phyloP scores from a whole-genome alignment of 208 protist species.

The Acanthamoeba triangularis region DNA sequence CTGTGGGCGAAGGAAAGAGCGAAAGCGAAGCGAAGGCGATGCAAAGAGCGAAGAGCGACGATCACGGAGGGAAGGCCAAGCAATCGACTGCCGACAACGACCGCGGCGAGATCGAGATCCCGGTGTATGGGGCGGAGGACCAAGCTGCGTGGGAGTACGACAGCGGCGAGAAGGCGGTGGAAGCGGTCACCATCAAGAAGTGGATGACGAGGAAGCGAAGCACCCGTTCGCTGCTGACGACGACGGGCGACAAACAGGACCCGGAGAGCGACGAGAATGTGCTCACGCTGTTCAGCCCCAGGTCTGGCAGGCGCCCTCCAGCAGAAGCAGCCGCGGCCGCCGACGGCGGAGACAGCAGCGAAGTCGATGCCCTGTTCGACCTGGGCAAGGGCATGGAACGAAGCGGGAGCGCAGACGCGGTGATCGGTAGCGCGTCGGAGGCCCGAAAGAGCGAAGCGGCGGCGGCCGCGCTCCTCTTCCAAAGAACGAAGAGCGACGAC shows the following conservation, averaged over 20 bases:
- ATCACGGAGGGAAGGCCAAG: neutral
- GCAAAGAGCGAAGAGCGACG: neutral
- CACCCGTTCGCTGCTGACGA: neutral
- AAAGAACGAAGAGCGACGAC: slow-evolving; percentile 15
- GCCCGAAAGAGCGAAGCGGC: neutral
- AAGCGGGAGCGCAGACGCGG: neutral
- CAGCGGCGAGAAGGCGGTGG: neutral
- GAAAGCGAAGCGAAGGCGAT: neutral
- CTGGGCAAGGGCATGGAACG: neutral
- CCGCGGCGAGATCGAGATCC: neutral
- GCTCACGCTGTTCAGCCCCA: neutral
- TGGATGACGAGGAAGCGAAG: slow-evolving; percentile 33
- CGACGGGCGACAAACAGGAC: neutral
- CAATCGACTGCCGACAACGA: neutral
- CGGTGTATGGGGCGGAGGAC: neutral
- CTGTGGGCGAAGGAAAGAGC: neutral
- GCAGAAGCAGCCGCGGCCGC: neutral
- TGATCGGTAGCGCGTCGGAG: neutral
- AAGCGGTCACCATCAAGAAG: slow-evolving; percentile 32
- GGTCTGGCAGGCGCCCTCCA: too few relatives aligned
- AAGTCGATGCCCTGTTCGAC: neutral
- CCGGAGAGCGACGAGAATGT: neutral
- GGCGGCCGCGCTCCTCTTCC: neutral
- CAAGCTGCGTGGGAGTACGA: too few relatives aligned
- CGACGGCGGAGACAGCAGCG: neutral